Percentiles rank a stretch among this genome's conserved stretches.
Conservation (phyloP, 1,139 yeast genomes). For the Blastobotrys raffinosifermentans region DNA sequence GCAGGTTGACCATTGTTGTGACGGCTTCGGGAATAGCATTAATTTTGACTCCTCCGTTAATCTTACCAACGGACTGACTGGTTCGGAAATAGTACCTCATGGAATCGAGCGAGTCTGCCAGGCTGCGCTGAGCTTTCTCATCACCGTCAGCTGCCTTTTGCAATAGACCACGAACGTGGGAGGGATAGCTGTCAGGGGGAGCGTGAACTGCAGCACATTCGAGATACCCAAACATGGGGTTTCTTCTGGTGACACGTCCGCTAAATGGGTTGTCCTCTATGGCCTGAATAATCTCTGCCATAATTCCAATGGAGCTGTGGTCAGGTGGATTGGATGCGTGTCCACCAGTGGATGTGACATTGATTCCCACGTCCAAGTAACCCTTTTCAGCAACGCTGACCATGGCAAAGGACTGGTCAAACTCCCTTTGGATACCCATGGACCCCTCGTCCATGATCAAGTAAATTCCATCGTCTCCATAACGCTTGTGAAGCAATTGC, state of each 20-base stretch:
- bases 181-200: conserved; percentile 8
- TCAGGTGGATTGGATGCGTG: conserved; percentile 70
- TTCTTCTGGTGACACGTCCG: conserved; percentile 40
- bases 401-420: conserved; percentile 46
- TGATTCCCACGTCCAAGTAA: conserved; percentile 44
- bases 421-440: conserved; percentile 35
- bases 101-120: neutral
- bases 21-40: conserved; percentile 66
- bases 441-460: conserved; percentile 63
- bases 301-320: conserved; percentile 70
- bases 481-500: conserved; percentile 40
- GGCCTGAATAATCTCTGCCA: conserved; percentile 45
- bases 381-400: conserved; percentile 70
- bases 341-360: conserved; percentile 58
- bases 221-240: conserved; percentile 44
- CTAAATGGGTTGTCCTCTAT: conserved; percentile 48
- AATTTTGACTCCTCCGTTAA: conserved; percentile 55
- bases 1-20: conserved; percentile 45
- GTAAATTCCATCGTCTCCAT: conserved; percentile 52
- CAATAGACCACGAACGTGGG: conserved; percentile 3
- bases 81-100: conserved; percentile 46
- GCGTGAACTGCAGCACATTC: conserved; percentile 46
- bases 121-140: neutral
- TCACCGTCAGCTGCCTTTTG: neutral
- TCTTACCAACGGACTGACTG: conserved; percentile 55